Conservation (phyloP, 805 yeast genomes). For the Blastobotrys muscicola region DNA sequence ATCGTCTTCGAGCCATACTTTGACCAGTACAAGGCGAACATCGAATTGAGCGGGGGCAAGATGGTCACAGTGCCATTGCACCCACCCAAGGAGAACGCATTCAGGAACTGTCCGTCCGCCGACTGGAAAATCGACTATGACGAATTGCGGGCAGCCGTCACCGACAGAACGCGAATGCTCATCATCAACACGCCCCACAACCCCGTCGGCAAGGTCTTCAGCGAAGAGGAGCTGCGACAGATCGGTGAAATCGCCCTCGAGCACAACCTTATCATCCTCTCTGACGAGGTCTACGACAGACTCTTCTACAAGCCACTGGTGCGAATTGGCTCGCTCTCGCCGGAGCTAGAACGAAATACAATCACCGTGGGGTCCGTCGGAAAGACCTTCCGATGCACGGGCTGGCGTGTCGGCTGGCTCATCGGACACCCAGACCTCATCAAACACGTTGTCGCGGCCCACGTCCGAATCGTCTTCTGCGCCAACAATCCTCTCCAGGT, state of each 20-base stretch:
- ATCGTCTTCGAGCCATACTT: constrained; percentile 95
- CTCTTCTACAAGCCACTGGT: constrained; percentile 69
- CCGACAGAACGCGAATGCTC: constrained; percentile 70
- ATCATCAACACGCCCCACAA: constrained; percentile 93
- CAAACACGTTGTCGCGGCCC: constrained; percentile 77
- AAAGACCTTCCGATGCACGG: constrained; percentile 96
- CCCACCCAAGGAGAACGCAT: constrained; percentile 66
- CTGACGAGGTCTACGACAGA: constrained; percentile 95
- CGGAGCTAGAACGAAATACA: constrained; percentile 70
- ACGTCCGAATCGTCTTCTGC: constrained; percentile 87
- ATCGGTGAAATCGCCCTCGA: constrained; percentile 81
- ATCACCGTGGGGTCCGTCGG: constrained; percentile 96
- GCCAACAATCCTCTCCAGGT: constrained; percentile 89
- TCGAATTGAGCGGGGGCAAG: constrained; percentile 88
- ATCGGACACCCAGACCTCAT: constrained; percentile 78
- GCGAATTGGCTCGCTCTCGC: constrained; percentile 73
- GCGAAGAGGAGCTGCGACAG: constrained; percentile 57
- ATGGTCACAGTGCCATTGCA: constrained; percentile 78
- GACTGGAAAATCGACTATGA: constrained; percentile 85
- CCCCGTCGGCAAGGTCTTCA: constrained; percentile 88
- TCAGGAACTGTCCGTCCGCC: constrained; percentile 58
- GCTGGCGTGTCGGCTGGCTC: constrained; percentile 97
- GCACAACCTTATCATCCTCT: constrained; percentile 69
- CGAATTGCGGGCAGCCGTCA: constrained; percentile 62
- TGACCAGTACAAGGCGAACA: constrained; percentile 92